Conservation (phyloP, 1,284 basidiomycete genomes). For the Leccinum solheimii region DNA sequence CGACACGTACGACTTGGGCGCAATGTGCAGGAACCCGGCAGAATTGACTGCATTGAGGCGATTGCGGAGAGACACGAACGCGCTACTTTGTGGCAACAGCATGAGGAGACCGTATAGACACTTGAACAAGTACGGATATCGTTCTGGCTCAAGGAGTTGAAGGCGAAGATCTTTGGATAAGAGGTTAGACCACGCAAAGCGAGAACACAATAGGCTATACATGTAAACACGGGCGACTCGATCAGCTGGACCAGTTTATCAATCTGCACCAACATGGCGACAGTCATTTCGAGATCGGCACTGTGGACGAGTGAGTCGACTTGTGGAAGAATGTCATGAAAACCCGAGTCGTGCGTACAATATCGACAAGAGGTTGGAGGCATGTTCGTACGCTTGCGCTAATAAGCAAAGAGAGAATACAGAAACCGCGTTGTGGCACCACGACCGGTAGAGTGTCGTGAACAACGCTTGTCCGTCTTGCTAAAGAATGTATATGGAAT, state of each 20-base stretch:
- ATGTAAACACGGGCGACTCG: constrained; percentile 98
- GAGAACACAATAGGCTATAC: constrained; percentile 45
- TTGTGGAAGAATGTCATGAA: background rate
- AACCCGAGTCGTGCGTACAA: constrained; percentile 64
- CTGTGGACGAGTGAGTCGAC: constrained; percentile 43
- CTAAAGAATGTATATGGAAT: constrained; percentile 36
- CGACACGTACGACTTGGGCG: constrained; percentile 69
- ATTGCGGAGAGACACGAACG: constrained; percentile 94
- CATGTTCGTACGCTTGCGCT: constrained; percentile 98
- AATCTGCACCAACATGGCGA: constrained; percentile 92
- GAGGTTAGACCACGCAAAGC: constrained; percentile 6
- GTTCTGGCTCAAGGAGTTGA: constrained; percentile 95
- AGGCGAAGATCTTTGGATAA: constrained; percentile 78
- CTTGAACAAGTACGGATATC: constrained; percentile 96
- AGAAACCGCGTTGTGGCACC: constrained; percentile 98
- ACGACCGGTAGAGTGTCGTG: constrained; percentile 90
- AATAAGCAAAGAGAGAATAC: constrained; percentile 95
- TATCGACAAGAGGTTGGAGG: constrained; percentile 94
- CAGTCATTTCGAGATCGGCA: constrained; percentile 95
- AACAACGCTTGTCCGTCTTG: constrained; percentile 95
- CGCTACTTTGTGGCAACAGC: constrained; percentile 95
- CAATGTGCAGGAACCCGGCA: constrained; percentile 88
- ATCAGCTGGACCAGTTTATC: constrained; percentile 98
- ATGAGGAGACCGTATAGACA: constrained; percentile 97
- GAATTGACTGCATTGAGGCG: constrained; percentile 94